Conservation (phyloP, 1,139 yeast species). For the Kodamaea anthophila region DNA sequence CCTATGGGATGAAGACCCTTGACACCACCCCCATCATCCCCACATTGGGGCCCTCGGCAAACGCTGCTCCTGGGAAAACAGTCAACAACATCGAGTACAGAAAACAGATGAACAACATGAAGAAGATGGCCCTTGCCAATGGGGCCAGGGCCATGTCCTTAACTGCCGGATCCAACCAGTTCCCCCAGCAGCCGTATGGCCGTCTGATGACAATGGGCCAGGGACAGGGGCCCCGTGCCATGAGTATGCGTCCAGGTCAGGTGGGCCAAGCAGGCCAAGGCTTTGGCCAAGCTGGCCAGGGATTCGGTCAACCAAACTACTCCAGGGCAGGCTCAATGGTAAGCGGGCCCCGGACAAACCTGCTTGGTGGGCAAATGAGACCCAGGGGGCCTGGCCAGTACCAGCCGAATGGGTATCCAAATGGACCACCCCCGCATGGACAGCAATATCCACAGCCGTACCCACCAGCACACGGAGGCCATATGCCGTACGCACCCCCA, state of each 20-base stretch:
- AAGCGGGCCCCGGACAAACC: constrained; percentile 1
- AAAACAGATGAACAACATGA: constrained; percentile 62
- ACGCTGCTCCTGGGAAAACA: constrained; percentile 7
- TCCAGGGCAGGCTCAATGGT: constrained; percentile 1
- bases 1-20: constrained; percentile 42
- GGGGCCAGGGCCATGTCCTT: constrained; percentile 45
- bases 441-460: too few relatives aligned
- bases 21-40: constrained; percentile 76
- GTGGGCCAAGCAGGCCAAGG: constrained; percentile 3
- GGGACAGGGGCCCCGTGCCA: constrained; percentile 42
- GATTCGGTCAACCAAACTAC: constrained; percentile 1
- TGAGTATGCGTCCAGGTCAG: constrained; percentile 21
- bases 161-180: constrained; percentile 30
- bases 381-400: too few relatives aligned
- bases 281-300: constrained; percentile 1
- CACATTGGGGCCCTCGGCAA: constrained; percentile 33
- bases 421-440: too few relatives aligned
- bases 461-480: too few relatives aligned
- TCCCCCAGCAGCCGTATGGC: constrained; percentile 16
- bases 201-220: constrained; percentile 7
- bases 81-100: constrained; percentile 53
- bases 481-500: too few relatives aligned
- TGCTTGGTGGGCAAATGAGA: constrained; percentile 1
- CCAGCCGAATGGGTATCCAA: constrained; percentile 1
- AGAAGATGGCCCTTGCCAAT: constrained; percentile 49